Percentiles rank a stretch among this genome's conserved stretches.
These are phyloP conservation scores for Zychaea mexicana DNA, from an alignment of 371 early-diverging fungal genomes.

Conservation along the genomic window DNA sequence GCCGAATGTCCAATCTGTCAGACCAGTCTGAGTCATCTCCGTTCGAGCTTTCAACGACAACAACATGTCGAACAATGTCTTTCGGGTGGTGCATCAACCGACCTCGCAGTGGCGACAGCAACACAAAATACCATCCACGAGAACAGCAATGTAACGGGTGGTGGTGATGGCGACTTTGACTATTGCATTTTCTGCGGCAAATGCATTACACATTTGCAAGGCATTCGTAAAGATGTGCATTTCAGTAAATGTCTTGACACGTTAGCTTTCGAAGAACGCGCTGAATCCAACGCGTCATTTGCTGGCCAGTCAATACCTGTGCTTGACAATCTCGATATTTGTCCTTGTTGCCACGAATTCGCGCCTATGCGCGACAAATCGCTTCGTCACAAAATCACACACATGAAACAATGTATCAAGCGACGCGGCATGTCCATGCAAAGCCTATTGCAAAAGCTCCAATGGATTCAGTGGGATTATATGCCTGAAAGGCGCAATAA, in stretches of 20 bases:
- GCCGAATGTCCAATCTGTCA: conserved; percentile 31
- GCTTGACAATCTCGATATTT: conserved; percentile 20
- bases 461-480: conserved; percentile 43
- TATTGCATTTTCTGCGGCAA: conserved; percentile 41
- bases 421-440: conserved; percentile 12
- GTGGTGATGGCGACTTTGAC: conserved; percentile 14
- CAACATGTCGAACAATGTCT: conserved; percentile 35
- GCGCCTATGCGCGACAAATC: conserved; percentile 4
- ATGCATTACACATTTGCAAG: conserved; percentile 15
- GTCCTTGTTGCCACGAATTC: conserved; percentile 33
- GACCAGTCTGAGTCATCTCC: conserved; percentile 14
- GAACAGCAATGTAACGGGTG: not conserved
- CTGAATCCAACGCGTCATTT: conserved; percentile 4
- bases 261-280: conserved; percentile 10
- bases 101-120: not conserved
- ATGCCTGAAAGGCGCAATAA: conserved; percentile 2
- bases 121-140: not conserved
- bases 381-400: conserved; percentile 20
- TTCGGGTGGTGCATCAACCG: not conserved
- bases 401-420: conserved; percentile 29
- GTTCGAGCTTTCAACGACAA: conserved; percentile 30
- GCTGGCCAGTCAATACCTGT: conserved; percentile 26
- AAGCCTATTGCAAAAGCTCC: conserved; percentile 22
- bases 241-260: conserved; percentile 35
- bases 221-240: conserved; percentile 22